Base-by-base conservation (phyloP, 2,329 filamentous ascomycete species). In the Cercospora zeina region DNA sequence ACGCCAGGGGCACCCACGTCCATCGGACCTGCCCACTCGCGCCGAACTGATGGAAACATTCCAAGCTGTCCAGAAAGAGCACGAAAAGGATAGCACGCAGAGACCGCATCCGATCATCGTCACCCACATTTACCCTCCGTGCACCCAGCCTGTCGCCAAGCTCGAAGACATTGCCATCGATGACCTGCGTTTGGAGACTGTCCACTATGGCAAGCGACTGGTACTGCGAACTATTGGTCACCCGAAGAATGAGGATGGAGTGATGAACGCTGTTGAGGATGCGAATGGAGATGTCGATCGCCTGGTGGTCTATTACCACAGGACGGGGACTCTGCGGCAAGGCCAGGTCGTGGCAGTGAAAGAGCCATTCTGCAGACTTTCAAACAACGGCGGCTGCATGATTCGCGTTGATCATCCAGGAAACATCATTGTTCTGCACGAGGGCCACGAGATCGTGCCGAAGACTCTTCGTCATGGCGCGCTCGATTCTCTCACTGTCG, bases 271-370 rank as follows among this genome's bases (percentile, higher is more conserved):
- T 60, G 65, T 79, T 70, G 63, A 73, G 61, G 70, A 80, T 72
- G 54, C 77, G 64, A 21, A 74, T 61, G 61, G 76, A 68, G 64
- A 77, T 66, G 68, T 77, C 69, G 67, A 78, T 50, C 55, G 63
- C 2, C 33, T 71, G 6, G 37, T 62, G 1, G 54, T 71, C 27
- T 68, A 65, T 56, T 39, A 63, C 9, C 16, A 54, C 10, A 34
- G 61, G 0, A 34, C 62, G 1, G 54, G 65, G 5, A 51, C 66
- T 2, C 42, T 72, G 2, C 62, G 65, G 0, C 13, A 56, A 7
- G 63, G 54, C 11, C 34, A 42, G 6, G 31, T 70, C 8, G 33
- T 73, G n/a, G 69, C 70, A 0, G 59, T 72, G 51, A 72, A 72
- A 54, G 66, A 73, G 51, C 71, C 71, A 11, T 72, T 66, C 56